A percentile compares a stretch with the other conserved stretches of the same genome.
These are phyloP conservation scores for Lactarius sp. DNA, from an alignment of 768 basidiomycete species.

Conservation along the genomic window DNA sequence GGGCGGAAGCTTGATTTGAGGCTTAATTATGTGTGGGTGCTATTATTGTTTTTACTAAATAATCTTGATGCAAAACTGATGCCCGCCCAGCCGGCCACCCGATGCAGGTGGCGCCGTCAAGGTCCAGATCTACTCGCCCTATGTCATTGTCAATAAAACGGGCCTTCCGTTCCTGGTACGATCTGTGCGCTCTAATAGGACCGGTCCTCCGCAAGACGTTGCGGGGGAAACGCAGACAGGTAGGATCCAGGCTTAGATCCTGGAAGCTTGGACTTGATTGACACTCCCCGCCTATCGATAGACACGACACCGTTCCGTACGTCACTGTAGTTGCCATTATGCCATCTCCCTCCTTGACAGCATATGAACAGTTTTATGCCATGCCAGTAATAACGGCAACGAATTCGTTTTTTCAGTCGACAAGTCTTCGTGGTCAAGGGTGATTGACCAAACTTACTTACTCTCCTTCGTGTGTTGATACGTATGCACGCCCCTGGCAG, in stretches of 20 bases:
- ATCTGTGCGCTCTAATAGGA: slow-evolving; percentile 55
- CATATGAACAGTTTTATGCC: slow-evolving; percentile 68
- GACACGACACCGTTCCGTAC: slow-evolving; percentile 75
- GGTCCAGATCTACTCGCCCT: slow-evolving; percentile 91
- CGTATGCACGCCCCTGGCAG: slow-evolving; percentile 35
- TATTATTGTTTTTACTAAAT: neutral
- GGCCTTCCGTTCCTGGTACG: slow-evolving; percentile 74
- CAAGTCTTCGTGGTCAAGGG: slow-evolving; percentile 89
- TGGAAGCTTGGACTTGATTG: neutral
- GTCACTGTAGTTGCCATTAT: slow-evolving; percentile 32
- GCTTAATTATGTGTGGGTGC: slow-evolving; percentile 83
- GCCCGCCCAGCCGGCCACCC: slow-evolving; percentile 55
- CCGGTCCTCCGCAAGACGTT: slow-evolving; percentile 65
- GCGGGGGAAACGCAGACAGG: slow-evolving; percentile 76
- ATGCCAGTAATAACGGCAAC: slow-evolving; percentile 71
- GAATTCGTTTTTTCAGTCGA: slow-evolving; percentile 78
- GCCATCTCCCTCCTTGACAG: neutral
- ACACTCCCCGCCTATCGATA: neutral
- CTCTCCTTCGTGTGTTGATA: neutral
- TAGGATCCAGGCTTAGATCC: slow-evolving; percentile 31
- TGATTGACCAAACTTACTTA: slow-evolving; percentile 29
- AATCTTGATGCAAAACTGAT: neutral
- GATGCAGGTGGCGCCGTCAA: slow-evolving; percentile 94
- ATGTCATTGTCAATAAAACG: slow-evolving; percentile 89
- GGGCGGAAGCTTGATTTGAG: slow-evolving; percentile 75